phyloP scores from a whole-genome alignment of 441 rosid genomes.

The Gossypium aridum region DNA sequence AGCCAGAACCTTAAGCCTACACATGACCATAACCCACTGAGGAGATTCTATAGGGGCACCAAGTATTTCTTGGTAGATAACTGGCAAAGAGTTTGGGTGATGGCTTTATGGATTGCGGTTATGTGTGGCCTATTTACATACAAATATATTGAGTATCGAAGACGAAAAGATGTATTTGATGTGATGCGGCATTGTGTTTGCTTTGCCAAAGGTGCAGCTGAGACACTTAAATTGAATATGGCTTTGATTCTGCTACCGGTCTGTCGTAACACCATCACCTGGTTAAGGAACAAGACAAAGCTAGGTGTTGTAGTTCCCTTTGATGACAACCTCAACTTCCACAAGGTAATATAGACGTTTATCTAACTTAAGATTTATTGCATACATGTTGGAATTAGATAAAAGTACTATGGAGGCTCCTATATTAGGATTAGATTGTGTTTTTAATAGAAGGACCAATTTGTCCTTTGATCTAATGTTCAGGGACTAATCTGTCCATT shows the following conservation, averaged over 20 bases:
- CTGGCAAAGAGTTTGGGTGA: slow-evolving; percentile 64
- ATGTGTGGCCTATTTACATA: slow-evolving; percentile 45
- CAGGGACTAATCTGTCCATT: too few relatives aligned
- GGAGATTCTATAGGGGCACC: slow-evolving; percentile 14
- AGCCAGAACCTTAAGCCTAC: slow-evolving; percentile 50
- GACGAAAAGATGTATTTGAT: slow-evolving; percentile 29
- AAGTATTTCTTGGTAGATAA: slow-evolving; percentile 45
- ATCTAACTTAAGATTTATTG: neutral
- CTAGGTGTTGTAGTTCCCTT: slow-evolving; percentile 45
- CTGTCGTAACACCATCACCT: slow-evolving; percentile 56
- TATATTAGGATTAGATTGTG: too few relatives aligned
- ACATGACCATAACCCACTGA: slow-evolving; percentile 23
- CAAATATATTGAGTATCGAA: slow-evolving; percentile 37
- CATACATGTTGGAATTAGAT: neutral
- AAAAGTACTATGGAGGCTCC: too few relatives aligned
- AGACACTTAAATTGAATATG: slow-evolving; percentile 65
- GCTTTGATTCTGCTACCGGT: slow-evolving; percentile 54
- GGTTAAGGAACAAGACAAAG: slow-evolving; percentile 56
- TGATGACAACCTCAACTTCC: slow-evolving; percentile 63
- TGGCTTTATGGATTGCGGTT: slow-evolving; percentile 40
- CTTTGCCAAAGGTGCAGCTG: slow-evolving; percentile 66
- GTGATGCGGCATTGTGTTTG: slow-evolving; percentile 57
- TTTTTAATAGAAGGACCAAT: too few relatives aligned
- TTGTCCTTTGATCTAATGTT: too few relatives aligned
- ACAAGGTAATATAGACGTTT: slow-evolving; percentile 32